A percentile compares a stretch with the other conserved stretches of the same genome.
These are phyloP conservation scores for Komagataella mondaviorum DNA, from an alignment of 805 yeast genomes.

Conservation along the genomic window DNA sequence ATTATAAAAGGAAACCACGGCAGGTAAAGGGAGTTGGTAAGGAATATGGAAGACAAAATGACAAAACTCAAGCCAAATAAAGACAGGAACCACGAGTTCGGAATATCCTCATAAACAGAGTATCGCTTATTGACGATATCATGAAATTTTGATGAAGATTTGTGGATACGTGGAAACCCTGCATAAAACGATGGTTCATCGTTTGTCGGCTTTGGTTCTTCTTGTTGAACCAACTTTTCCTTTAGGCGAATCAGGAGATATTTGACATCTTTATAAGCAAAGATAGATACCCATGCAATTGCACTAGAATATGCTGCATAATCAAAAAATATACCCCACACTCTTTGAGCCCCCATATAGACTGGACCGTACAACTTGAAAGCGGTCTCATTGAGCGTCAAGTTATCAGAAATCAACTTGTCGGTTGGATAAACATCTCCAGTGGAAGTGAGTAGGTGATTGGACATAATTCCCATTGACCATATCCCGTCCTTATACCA, in stretches of 20 bases:
- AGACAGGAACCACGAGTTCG: conserved; percentile 24
- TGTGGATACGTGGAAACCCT: conserved; percentile 22
- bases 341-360: conserved; percentile 31
- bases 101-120: conserved; percentile 26
- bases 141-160: conserved; percentile 11
- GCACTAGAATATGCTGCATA: conserved; percentile 39
- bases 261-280: conserved; percentile 12
- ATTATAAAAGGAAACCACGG: conserved; percentile 27
- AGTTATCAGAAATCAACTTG: conserved; percentile 24
- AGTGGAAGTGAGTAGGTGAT: conserved; percentile 20
- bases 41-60: conserved; percentile 19
- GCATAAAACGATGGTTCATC: conserved; percentile 3
- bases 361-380: conserved; percentile 30
- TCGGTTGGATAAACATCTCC: conserved; percentile 29
- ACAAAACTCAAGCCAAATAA: conserved; percentile 23
- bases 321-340: conserved; percentile 38
- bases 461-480: conserved; percentile 33
- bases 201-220: not conserved
- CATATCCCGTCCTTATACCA: conserved; percentile 20
- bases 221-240: conserved; percentile 4
- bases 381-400: conserved; percentile 29
- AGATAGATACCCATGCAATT: conserved; percentile 24
- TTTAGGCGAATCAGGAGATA: not conserved
- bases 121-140: conserved; percentile 31
- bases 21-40: conserved; percentile 17